These are phyloP conservation scores for Russula abietina DNA, from an alignment of 768 basidiomycete species.

Conservation along the genomic window DNA sequence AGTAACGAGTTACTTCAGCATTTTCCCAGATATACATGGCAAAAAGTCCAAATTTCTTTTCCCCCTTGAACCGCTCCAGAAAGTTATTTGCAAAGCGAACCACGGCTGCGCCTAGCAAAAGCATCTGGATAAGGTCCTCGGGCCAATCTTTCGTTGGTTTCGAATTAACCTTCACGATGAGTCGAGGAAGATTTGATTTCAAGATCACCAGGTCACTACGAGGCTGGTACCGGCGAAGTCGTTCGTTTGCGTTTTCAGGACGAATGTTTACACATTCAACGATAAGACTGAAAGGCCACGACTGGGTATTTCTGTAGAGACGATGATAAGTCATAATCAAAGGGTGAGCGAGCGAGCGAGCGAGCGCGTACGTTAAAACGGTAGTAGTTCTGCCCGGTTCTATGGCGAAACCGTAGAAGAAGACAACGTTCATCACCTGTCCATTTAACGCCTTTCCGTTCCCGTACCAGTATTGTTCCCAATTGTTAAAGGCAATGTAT, in stretches of 20 bases:
- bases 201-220: not conserved
- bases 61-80: not conserved
- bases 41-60: too few relatives aligned
- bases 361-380: too few relatives aligned
- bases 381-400: too few relatives aligned
- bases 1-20: not conserved
- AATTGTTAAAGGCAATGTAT: too few relatives aligned
- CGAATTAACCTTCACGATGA: not conserved
- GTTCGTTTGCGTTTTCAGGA: not conserved
- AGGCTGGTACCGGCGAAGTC: not conserved
- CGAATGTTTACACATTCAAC: not conserved
- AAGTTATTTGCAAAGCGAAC: not conserved
- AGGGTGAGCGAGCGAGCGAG: not conserved
- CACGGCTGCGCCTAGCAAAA: not conserved
- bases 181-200: not conserved
- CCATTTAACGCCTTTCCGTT: too few relatives aligned
- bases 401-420: too few relatives aligned
- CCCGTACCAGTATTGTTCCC: too few relatives aligned
- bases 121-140: not conserved
- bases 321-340: not conserved
- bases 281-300: not conserved
- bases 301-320: not conserved
- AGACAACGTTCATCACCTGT: too few relatives aligned
- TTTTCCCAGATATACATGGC: too few relatives aligned
- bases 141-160: not conserved